Evolutionary conservation across 2,329 filamentous ascomycete species (phyloP), one percentile per base, ranked within the genome.

Genomic region (Sclerotinia spermophila): DNA sequence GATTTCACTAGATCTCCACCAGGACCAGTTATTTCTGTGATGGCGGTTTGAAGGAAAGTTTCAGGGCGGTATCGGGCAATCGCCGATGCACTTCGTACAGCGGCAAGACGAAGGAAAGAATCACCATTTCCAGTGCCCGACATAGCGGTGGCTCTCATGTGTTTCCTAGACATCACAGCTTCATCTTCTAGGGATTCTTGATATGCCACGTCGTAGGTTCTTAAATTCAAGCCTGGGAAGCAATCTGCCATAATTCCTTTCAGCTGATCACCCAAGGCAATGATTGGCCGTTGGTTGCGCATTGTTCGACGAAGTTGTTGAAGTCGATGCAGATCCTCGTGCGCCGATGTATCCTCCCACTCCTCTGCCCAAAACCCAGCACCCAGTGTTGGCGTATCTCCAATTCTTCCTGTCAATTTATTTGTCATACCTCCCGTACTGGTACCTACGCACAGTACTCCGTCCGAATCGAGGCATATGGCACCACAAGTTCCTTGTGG

Each of bases 281-380:
- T 77, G 0, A 76, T 78, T 68, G 81, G 80, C 0, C 80, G 72
- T 30, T 73, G 60, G 21, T 68, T 74, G 73, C 17, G 55, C 71
- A 40, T 75, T 24, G 11, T 73, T 55, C n/a, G 59, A 55, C 55
- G 40, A 27, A 55, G 69, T 10, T 79, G 76, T 51, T 81, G 79
- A 27, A 55, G 71, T 10, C 79, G 76, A 51, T 81, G 79, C 1
- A 80, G 80, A 2, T 83, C 81, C 70, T 68, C 64, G n/a, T 44
- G 19, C 1, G 53, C 30, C 7, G 53, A 58, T 33, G 27, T 56
- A 33, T 72, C 69, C 51, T 90, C 86, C 93, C 93, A 97, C 75
- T 94, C 87, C 79, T 96, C 94, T 0, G 94, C 93, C 93, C 93
- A 97, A 80, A 94, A 97, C 0, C 94, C 94, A 0, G 93, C 91